Evolutionary conservation across 306 rosid species (phyloP), one percentile per base, ranked within the genome.

Genomic region (Citrullus amarus): DNA sequence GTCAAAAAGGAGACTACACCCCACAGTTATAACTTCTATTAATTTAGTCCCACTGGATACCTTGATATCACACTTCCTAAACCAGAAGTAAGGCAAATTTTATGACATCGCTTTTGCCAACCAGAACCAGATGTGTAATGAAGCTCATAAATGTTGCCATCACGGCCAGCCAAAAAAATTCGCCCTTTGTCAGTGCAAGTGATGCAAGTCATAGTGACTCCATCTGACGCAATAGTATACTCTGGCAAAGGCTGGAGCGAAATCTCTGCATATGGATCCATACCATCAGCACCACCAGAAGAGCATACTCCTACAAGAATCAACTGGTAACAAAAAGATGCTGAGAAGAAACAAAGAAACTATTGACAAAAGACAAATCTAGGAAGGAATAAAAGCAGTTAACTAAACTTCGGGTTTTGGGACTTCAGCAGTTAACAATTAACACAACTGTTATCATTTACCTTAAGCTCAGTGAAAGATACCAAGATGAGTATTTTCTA

Each of bases 111-210:
- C 82, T 88, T 88, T 86, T 95, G 97, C 97, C 97, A 92, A 86
- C 96, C 92, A 44, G 99, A 92, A 82, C 96, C 94, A 79, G 92
- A 88, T 12, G 99, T 85, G 81, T 95, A 95, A 54, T 84, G 90
- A 51, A 95, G 89, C 82, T 92, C 99, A 80, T 95, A 95, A 84
- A 95, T 92, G 86, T 95, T 96, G 39, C 97, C 90, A 85, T 95
- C 99, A 43, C 97, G 97, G 58, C 99, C 99, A 83, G 97, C 99
- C 82, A 95, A 82, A 80, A 95, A 88, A 80, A 95, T 89, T 66
- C 99, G 93, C 77, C 99, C 96, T 85, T 86, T 91, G 62, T 95
- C 91, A 34, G 97, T 95, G 86, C 93, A 92, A 53, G 93, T 81
- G 58, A 92, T 89, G 82, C 91, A 89, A 48, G 97, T 91, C 99